Conservation (phyloP, 768 basidiomycete genomes). For the Termitomyces titanicus region DNA sequence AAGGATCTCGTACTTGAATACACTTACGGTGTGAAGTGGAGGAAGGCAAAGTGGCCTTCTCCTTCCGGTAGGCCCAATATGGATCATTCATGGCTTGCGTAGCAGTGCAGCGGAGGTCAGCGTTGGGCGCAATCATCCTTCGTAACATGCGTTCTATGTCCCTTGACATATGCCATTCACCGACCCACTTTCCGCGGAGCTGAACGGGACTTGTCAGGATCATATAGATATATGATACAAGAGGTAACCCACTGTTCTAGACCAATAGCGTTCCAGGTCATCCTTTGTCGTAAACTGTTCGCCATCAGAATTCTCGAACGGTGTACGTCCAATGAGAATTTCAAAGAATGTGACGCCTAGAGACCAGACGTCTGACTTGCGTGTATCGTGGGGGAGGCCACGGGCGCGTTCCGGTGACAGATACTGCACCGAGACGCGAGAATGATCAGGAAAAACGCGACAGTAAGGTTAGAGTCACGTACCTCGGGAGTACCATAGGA, state of each 20-base stretch:
- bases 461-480: constrained; percentile 11
- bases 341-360: constrained; percentile 92
- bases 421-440: constrained; percentile 48
- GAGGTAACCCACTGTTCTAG: constrained; percentile 56
- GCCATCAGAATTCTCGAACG: constrained; percentile 80
- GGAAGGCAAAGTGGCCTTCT: not conserved
- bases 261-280: constrained; percentile 84
- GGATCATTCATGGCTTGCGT: constrained; percentile 59
- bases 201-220: constrained; percentile 19
- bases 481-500: constrained; percentile 93
- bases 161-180: constrained; percentile 68
- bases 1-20: not conserved
- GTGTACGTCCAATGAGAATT: constrained; percentile 87
- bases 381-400: constrained; percentile 88
- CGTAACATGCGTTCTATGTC: constrained; percentile 63
- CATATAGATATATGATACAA: not conserved
- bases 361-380: constrained; percentile 88
- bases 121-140: constrained; percentile 80
- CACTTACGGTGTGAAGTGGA: constrained; percentile 40
- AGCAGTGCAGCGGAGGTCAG: constrained; percentile 74
- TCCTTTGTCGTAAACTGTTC: constrained; percentile 78
- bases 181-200: constrained; percentile 85
- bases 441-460: not conserved
- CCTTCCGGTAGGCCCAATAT: constrained; percentile 52
- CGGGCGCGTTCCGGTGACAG: constrained; percentile 89